Evolutionary conservation across 139 green algal species (phyloP).

Genomic region (Ulvella scutata): DNA sequence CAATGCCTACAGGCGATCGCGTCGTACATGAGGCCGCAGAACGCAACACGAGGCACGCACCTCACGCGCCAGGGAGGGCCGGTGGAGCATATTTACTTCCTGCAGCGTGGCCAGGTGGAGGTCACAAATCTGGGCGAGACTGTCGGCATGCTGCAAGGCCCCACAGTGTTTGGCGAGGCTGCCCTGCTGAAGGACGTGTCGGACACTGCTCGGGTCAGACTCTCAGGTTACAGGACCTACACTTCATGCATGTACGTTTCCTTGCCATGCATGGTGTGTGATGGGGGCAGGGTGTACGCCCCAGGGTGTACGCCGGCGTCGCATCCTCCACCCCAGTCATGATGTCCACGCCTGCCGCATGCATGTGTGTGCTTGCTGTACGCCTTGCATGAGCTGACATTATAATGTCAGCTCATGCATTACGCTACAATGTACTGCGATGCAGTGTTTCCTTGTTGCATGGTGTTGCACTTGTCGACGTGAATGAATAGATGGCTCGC

Average conservation of each 20-base stretch:
- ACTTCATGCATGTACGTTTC: neutral
- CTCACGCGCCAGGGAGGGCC: neutral
- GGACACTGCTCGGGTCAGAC: neutral
- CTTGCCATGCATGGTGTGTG: neutral
- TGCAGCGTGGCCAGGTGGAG: neutral
- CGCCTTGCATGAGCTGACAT: too few relatives aligned
- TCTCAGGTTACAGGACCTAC: neutral
- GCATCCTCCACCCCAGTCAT: too few relatives aligned
- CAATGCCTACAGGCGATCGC: neutral
- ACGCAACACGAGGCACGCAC: neutral
- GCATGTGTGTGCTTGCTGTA: too few relatives aligned
- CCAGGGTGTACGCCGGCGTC: too few relatives aligned
- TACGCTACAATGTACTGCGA: too few relatives aligned
- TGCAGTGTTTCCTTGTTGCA: too few relatives aligned
- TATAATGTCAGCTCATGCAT: too few relatives aligned
- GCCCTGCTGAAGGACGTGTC: neutral
- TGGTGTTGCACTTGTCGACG: too few relatives aligned
- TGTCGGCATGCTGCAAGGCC: neutral
- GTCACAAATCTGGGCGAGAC: neutral
- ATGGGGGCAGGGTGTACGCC: neutral
- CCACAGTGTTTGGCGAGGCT: conserved; percentile 1
- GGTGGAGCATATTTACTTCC: neutral
- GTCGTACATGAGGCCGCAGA: neutral
- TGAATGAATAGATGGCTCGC: too few relatives aligned
- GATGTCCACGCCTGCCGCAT: too few relatives aligned